Evolutionary conservation across 331 rosid genomes (phyloP).

Genomic region (Malus hybrid): DNA sequence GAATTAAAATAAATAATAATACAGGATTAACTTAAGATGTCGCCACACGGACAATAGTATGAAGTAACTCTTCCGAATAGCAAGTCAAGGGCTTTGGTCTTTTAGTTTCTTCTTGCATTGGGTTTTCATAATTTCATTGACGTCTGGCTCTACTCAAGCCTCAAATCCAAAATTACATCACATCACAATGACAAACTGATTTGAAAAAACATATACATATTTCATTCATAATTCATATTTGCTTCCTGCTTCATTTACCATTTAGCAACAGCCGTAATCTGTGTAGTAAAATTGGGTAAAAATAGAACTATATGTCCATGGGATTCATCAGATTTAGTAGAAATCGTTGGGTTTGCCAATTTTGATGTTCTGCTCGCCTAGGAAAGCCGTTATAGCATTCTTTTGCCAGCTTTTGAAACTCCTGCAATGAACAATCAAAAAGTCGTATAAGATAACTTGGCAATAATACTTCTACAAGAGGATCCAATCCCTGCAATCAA

Average conservation of each 20-base stretch:
- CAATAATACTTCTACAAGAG: background rate
- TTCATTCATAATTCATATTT: background rate
- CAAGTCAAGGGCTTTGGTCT: background rate
- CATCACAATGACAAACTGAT: background rate
- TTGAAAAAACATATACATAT: background rate
- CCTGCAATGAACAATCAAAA: constrained; percentile 34
- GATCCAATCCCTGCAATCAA: background rate
- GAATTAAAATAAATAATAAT: too few species aligned
- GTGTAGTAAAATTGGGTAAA: background rate
- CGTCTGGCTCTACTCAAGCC: background rate
- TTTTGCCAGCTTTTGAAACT: constrained; percentile 97
- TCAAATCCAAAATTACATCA: background rate
- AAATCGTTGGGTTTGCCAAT: constrained; percentile 76
- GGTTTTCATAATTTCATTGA: background rate
- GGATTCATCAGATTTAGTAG: constrained; percentile 25
- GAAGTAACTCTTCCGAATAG: background rate
- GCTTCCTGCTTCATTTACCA: background rate
- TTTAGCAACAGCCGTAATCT: background rate
- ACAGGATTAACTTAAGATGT: background rate
- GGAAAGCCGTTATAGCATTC: constrained; percentile 69
- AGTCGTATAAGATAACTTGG: background rate
- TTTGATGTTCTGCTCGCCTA: constrained; percentile 48
- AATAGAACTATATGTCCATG: background rate
- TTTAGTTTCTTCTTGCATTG: background rate
- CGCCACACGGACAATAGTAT: rapidly evolving